phyloP scores from a whole-genome alignment of 2,329 filamentous ascomycete species.

The Gliomastix tumulicola region DNA sequence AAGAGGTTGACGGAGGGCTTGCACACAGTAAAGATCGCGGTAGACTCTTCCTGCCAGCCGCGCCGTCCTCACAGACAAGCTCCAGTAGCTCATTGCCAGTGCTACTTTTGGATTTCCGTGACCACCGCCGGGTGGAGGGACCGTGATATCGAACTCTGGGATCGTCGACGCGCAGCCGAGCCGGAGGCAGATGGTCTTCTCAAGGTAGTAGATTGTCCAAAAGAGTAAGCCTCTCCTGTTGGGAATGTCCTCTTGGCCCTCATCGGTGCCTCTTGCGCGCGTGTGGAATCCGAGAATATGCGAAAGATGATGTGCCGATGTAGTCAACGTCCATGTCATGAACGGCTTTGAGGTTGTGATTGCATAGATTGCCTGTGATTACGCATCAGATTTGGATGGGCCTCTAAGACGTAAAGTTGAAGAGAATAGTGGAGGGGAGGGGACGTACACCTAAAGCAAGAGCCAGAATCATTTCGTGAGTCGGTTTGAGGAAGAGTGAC shows the following conservation, averaged over 20 bases:
- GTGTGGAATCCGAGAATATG: background rate
- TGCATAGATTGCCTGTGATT: background rate
- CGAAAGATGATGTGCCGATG: background rate
- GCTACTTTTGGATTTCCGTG: too few species aligned
- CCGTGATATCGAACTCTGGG: slow-evolving; percentile 15
- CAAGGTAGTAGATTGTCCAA: slow-evolving; percentile 14
- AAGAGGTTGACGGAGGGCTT: background rate
- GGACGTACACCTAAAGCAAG: background rate
- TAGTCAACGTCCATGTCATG: background rate
- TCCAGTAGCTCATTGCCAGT: too few species aligned
- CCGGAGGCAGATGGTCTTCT: slow-evolving; percentile 14
- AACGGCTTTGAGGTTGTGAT: background rate
- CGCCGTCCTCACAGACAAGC: slow-evolving; percentile 1
- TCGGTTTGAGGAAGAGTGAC: slow-evolving; percentile 8
- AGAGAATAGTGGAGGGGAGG: too few species aligned
- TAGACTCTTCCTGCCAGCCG: background rate
- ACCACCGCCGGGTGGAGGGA: slow-evolving; percentile 5
- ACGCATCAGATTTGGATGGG: background rate
- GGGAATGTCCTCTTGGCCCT: slow-evolving; percentile 1
- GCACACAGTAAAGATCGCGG: background rate
- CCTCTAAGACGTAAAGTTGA: too few species aligned
- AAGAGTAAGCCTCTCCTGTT: slow-evolving; percentile 8
- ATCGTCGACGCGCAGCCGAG: slow-evolving; percentile 15
- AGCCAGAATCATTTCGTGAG: slow-evolving; percentile 7
- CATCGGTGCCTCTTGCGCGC: background rate